Evolutionary conservation across 2,329 filamentous ascomycete genomes (phyloP), one percentile per base, ranked within the genome.

Genomic region (Dactylonectria macrodidyma): DNA sequence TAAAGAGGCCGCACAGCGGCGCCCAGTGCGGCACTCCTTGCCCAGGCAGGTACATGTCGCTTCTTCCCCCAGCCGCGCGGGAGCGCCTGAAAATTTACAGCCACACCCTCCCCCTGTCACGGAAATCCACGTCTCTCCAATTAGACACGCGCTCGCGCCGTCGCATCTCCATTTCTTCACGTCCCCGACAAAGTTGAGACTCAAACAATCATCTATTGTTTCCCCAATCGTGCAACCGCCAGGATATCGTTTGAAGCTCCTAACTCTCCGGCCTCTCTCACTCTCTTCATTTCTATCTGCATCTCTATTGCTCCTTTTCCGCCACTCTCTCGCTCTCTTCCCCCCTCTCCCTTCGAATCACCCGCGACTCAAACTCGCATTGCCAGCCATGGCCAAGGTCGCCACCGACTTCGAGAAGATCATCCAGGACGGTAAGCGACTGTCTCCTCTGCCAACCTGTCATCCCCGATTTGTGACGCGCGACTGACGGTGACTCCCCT

Each of bases 361-460:
- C 34, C 22, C 36, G 41, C 33, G 48, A 58, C 47, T 24, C 34
- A 10, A 19, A 24, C 30, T 19, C 34, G 36, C 9, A 36, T 30
- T n/a, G 24, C 59, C 30, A 22, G 16, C 16, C 67, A 86, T 85
- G 83, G 77, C 80, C 68, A 81, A 85, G 67, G 77, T 81, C 54
- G 85, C 85, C 46, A 78, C 80, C 33, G 85, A 88, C 54, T 88
- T 89, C 68, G 84, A 88, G 75, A 86, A 86, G 78, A 86, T 89
- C 70, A 88, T 89, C 75, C 78, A 86, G 51, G 83, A 85, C 41
- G 86, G 87, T 88, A 81, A 70, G 72, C 65, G 10, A 8, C 52
- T 34, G 24, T 33, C 22, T 12, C 30, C 26, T 19, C 26, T 22
- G 24, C 46, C 33, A 30, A 26, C 50, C 33, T 24, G 3, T 22